A percentile compares a stretch with the other conserved stretches of the same genome.
These are phyloP conservation scores for Nitzschia inconspicua DNA, from an alignment of 108 stramenopile genomes.

Conservation along the genomic window DNA sequence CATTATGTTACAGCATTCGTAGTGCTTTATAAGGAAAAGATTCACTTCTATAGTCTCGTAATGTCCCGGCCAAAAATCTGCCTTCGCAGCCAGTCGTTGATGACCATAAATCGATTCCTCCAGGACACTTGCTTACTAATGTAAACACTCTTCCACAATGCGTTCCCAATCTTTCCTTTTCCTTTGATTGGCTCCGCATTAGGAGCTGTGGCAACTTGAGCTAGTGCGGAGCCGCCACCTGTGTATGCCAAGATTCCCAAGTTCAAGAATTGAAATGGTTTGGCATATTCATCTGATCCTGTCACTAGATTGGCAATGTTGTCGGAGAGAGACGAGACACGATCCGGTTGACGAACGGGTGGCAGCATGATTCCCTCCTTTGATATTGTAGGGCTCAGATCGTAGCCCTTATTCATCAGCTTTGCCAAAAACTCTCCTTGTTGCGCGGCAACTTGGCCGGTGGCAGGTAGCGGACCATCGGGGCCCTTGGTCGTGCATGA, in stretches of 20 bases:
- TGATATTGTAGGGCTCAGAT: conserved; percentile 42
- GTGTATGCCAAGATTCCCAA: conserved; percentile 94
- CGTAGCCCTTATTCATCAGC: conserved; percentile 76
- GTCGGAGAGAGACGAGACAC: conserved; percentile 42
- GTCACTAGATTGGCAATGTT: conserved; percentile 58
- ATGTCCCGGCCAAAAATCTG: conserved; percentile 86
- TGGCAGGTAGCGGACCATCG: conserved; percentile 70
- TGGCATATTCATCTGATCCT: conserved; percentile 60
- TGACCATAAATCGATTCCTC: conserved; percentile 85
- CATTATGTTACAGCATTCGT: no score
- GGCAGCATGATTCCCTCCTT: conserved; percentile 48
- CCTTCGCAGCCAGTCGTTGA: conserved; percentile 90
- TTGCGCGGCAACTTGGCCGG: conserved; percentile 92
- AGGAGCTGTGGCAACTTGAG: conserved; percentile 72
- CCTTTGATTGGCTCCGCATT: conserved; percentile 59
- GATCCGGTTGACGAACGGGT: conserved; percentile 25
- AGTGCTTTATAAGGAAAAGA: no score
- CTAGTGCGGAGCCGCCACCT: conserved; percentile 80
- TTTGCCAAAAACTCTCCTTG: conserved; percentile 89
- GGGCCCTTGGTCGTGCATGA: conserved; percentile 56
- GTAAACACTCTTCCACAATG: conserved; percentile 84
- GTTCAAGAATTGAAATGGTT: conserved; percentile 94
- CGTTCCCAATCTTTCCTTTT: conserved; percentile 75
- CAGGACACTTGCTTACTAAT: conserved; percentile 87
- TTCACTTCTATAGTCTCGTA: conserved; percentile 42